Evolutionary conservation across 306 rosid species (phyloP).

Genomic region (Luffa aegyptiaca): DNA sequence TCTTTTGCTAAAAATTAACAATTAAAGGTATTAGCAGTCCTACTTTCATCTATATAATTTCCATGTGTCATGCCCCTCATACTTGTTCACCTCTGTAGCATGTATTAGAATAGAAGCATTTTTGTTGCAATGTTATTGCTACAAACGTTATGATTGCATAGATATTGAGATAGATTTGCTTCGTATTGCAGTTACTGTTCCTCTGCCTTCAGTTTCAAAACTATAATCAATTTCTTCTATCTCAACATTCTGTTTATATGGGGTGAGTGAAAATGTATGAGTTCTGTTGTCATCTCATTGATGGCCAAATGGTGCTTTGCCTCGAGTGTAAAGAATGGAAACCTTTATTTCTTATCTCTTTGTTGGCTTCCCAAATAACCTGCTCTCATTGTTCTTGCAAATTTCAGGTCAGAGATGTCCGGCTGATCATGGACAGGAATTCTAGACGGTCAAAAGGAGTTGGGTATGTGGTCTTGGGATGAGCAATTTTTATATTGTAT

Average conservation of each 20-base stretch:
- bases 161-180: constrained; percentile 27
- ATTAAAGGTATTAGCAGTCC: not conserved
- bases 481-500: too few relatives aligned
- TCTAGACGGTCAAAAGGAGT: too few relatives aligned
- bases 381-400: too few relatives aligned
- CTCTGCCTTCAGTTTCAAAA: constrained; percentile 39
- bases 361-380: not conserved
- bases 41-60: not conserved
- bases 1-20: not conserved
- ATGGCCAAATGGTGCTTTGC: constrained; percentile 18
- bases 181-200: constrained; percentile 32
- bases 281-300: constrained; percentile 15
- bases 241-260: constrained; percentile 29
- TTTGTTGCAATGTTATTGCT: constrained; percentile 13
- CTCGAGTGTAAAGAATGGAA: not conserved
- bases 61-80: not conserved
- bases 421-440: too few relatives aligned
- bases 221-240: constrained; percentile 27
- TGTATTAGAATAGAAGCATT: constrained; percentile 3
- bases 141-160: constrained; percentile 19
- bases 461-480: too few relatives aligned
- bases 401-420: too few relatives aligned
- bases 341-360: not conserved
- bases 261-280: constrained; percentile 30
- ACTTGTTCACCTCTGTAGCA: not conserved